These are phyloP conservation scores for Eutrema yunnanense DNA, from an alignment of 345 rosid species.

Conservation along the genomic window DNA sequence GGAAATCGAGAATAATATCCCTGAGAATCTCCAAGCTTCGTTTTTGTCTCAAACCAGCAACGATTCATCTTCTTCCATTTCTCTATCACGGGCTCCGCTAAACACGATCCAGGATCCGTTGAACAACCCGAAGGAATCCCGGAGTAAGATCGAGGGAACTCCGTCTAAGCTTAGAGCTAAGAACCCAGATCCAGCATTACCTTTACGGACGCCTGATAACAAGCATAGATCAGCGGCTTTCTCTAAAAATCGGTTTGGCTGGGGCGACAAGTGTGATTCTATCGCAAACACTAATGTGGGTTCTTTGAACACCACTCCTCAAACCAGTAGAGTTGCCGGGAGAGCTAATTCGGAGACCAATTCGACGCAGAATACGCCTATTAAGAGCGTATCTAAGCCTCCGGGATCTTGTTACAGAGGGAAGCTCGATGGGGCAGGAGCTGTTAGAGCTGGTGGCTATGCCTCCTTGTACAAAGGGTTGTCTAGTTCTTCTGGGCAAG, in stretches of 20 bases:
- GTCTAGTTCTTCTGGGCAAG: slow-evolving; percentile 44
- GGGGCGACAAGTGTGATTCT: slow-evolving; percentile 53
- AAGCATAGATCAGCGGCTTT: slow-evolving; percentile 31
- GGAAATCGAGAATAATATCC: slow-evolving; percentile 78
- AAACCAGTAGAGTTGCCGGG: slow-evolving; percentile 30
- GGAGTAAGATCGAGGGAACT: slow-evolving; percentile 48
- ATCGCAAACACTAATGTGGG: slow-evolving; percentile 11
- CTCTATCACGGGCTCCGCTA: slow-evolving; percentile 52
- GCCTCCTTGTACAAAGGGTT: slow-evolving; percentile 73
- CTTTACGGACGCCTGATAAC: slow-evolving; percentile 71
- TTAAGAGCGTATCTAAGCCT: slow-evolving; percentile 88
- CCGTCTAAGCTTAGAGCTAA: slow-evolving; percentile 60
- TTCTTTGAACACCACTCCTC: slow-evolving; percentile 47
- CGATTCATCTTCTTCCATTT: slow-evolving; percentile 35
- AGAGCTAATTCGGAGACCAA: slow-evolving; percentile 28
- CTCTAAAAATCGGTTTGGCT: slow-evolving; percentile 55
- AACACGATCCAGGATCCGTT: slow-evolving; percentile 51
- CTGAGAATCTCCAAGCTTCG: slow-evolving; percentile 48
- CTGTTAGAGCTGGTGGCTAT: slow-evolving; percentile 47
- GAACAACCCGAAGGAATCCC: slow-evolving; percentile 32
- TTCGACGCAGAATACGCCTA: slow-evolving; percentile 87
- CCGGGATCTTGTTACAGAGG: slow-evolving; percentile 52
- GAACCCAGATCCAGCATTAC: slow-evolving; percentile 44
- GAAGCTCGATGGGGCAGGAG: slow-evolving; percentile 47
- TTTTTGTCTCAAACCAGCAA: slow-evolving; percentile 36